phyloP scores from a whole-genome alignment of 257 asterid genomes.

The Nicotiana undulata region DNA sequence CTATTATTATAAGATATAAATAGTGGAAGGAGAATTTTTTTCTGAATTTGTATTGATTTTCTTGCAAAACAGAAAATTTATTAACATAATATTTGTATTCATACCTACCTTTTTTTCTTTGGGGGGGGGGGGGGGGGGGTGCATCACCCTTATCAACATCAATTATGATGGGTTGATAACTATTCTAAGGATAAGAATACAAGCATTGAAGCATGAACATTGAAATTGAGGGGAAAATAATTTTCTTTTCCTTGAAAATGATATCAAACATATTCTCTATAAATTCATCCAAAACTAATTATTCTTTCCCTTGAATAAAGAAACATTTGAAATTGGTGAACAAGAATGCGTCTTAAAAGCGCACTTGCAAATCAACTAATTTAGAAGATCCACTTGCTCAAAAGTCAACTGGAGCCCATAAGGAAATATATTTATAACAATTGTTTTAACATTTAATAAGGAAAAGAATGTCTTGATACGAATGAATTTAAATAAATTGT shows the following conservation, averaged over 20 bases:
- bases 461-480: not conserved
- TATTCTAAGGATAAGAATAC: not conserved
- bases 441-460: not conserved
- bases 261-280: not conserved
- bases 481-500: not conserved
- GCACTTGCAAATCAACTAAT: not conserved
- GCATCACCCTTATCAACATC: not conserved
- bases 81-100: not conserved
- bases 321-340: not conserved
- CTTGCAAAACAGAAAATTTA: not conserved
- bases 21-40: not conserved
- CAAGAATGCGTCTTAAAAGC: not conserved
- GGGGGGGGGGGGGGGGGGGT: no score
- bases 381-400: not conserved
- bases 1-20: not conserved
- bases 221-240: not conserved
- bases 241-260: conserved; percentile 3
- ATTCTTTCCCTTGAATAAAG: not conserved
- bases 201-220: not conserved
- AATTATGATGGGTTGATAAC: not conserved
- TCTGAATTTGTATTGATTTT: not conserved
- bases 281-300: not conserved
- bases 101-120: no score
- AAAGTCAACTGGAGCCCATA: conserved; percentile 1
- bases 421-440: not conserved